phyloP scores from a whole-genome alignment of 2,329 filamentous ascomycete genomes.

The Rosellinia necatrix region DNA sequence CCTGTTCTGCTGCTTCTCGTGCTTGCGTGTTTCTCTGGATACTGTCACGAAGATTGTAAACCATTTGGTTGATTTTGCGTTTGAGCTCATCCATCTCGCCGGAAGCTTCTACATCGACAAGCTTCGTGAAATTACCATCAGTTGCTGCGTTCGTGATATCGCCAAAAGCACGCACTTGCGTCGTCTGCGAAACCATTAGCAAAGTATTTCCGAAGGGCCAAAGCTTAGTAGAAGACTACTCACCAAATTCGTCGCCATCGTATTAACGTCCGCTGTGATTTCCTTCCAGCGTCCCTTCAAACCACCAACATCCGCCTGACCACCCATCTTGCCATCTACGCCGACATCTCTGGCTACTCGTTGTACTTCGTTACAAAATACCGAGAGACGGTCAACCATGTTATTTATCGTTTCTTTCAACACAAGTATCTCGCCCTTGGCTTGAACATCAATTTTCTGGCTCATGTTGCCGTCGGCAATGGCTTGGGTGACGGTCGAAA shows the following conservation, averaged over 20 bases:
- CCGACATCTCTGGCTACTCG: slow-evolving; percentile 95
- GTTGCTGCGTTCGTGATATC: slow-evolving; percentile 98
- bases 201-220: not conserved
- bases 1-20: slow-evolving; percentile 91
- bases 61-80: slow-evolving; percentile 99
- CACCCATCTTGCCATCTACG: slow-evolving; percentile 97
- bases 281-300: slow-evolving; percentile 97
- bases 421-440: slow-evolving; percentile 91
- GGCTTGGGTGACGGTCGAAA: slow-evolving; percentile 91
- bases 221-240: slow-evolving; percentile 31
- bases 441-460: slow-evolving; percentile 92
- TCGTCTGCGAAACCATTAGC: slow-evolving; percentile 64
- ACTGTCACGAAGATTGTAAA: slow-evolving; percentile 91
- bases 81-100: slow-evolving; percentile 99
- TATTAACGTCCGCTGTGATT: slow-evolving; percentile 96
- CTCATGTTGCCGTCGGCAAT: slow-evolving; percentile 96
- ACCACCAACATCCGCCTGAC: slow-evolving; percentile 91
- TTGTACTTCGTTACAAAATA: slow-evolving; percentile 96
- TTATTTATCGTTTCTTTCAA: slow-evolving; percentile 97
- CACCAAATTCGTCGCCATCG: slow-evolving; percentile 75
- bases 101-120: slow-evolving; percentile 95
- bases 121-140: slow-evolving; percentile 94
- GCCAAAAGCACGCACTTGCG: slow-evolving; percentile 95
- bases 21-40: slow-evolving; percentile 96
- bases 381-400: slow-evolving; percentile 94